These are phyloP conservation scores for Saccharum officinarum DNA, from an alignment of 176 grass and related monocot genomes.

Conservation along the genomic window DNA sequence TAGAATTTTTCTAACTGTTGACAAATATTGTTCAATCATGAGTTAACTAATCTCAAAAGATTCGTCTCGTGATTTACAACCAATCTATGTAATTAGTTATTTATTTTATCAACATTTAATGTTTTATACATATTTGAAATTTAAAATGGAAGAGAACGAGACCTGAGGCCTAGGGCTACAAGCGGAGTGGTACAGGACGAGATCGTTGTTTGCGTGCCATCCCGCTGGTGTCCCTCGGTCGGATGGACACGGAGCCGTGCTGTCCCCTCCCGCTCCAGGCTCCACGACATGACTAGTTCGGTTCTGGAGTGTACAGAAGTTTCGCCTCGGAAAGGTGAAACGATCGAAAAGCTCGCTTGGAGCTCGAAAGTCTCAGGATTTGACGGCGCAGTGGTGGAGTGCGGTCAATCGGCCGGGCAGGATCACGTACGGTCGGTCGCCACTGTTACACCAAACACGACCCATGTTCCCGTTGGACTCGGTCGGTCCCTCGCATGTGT, in stretches of 20 bases:
- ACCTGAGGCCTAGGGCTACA: too few relatives aligned
- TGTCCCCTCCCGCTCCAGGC: conserved; percentile 33
- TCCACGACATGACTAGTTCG: too few relatives aligned
- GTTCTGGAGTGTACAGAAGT: neutral
- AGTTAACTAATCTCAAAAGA: too few relatives aligned
- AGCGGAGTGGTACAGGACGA: neutral
- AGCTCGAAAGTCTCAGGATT: neutral
- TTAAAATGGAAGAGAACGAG: too few relatives aligned
- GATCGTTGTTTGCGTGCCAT: neutral
- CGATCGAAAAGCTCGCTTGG: neutral
- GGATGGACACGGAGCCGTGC: conserved; percentile 41
- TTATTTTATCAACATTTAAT: too few relatives aligned
- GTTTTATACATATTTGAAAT: too few relatives aligned
- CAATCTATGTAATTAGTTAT: too few relatives aligned
- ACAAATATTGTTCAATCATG: too few relatives aligned
- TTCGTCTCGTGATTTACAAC: too few relatives aligned
- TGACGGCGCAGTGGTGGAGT: neutral
- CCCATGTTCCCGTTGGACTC: neutral
- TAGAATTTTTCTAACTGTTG: too few relatives aligned
- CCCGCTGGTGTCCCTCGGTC: conserved; percentile 28
- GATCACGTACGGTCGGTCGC: neutral
- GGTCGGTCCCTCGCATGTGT: neutral
- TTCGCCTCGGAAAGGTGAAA: neutral
- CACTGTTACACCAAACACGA: neutral
- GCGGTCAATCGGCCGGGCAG: neutral